Evolutionary conservation across 2,329 filamentous ascomycete genomes (phyloP).

Genomic region (Sarocladiaceae sp.): DNA sequence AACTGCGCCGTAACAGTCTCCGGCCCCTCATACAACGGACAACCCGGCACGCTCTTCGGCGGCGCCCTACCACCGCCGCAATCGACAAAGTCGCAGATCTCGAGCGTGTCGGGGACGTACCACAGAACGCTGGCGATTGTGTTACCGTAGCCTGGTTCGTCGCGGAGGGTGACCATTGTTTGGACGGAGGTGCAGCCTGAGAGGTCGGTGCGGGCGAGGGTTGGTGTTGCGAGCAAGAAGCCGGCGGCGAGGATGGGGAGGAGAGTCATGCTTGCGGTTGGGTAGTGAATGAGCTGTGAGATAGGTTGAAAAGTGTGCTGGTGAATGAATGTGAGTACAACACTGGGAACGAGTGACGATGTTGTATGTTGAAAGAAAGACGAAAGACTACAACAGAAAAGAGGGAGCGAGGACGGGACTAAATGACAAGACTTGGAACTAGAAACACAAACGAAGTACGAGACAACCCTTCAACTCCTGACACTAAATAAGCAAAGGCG

Average conservation of each 20-base stretch:
- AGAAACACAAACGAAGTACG: too few relatives aligned
- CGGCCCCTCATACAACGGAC: conserved; percentile 37
- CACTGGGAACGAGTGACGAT: conserved; percentile 5
- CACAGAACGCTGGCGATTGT: conserved; percentile 9
- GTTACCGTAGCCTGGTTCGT: conserved; percentile 8
- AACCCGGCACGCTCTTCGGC: conserved; percentile 47
- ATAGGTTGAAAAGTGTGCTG: background rate
- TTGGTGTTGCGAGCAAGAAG: conserved; percentile 28
- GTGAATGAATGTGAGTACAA: background rate
- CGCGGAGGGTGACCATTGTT: conserved; percentile 1
- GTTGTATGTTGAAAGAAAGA: background rate
- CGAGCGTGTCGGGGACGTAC: conserved; percentile 42
- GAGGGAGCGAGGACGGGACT: too few relatives aligned
- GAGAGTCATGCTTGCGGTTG: conserved; percentile 18
- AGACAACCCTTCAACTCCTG: too few relatives aligned
- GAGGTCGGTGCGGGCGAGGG: conserved; percentile 40
- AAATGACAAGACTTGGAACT: too few relatives aligned
- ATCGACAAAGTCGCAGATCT: conserved; percentile 48
- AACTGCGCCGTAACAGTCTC: conserved; percentile 15
- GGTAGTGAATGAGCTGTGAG: background rate
- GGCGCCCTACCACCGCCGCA: conserved; percentile 52
- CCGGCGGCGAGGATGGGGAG: conserved; percentile 20
- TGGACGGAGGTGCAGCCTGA: conserved; percentile 37
- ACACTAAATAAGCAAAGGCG: too few relatives aligned
- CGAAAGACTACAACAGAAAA: too few relatives aligned